These are phyloP conservation scores for Warburgia ugandensis DNA, from an alignment of 164 flowering plant species.

Conservation along the genomic window DNA sequence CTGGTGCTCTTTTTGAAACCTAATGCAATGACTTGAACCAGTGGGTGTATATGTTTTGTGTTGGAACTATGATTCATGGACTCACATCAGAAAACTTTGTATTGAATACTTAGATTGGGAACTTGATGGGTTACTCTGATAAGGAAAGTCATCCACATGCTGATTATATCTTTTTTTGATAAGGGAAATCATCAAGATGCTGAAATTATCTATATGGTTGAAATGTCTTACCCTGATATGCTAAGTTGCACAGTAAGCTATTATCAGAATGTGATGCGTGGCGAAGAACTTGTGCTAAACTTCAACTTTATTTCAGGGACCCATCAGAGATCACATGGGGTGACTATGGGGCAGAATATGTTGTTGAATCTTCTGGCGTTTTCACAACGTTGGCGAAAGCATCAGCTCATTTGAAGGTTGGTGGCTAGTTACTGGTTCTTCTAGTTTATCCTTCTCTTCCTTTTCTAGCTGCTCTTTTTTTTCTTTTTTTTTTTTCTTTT, in stretches of 20 bases:
- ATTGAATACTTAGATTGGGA: neutral
- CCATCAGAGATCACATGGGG: conserved; percentile 97
- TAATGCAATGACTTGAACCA: no score
- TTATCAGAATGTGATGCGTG: no score
- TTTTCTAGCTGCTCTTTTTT: no score
- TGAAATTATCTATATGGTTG: no score
- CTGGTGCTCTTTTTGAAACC: no score
- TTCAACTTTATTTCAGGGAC: conserved; percentile 42
- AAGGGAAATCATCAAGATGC: neutral
- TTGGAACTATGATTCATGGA: no score
- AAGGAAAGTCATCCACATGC: neutral
- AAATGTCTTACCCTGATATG: no score
- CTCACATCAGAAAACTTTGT: no score
- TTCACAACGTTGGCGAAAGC: conserved; percentile 88
- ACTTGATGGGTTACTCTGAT: neutral
- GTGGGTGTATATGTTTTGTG: no score
- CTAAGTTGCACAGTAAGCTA: no score
- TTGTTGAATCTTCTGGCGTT: conserved; percentile 95
- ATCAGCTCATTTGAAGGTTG: conserved; percentile 71
- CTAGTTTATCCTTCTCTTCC: neutral
- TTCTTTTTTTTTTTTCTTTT: neutral
- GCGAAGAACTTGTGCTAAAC: no score
- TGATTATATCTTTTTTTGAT: neutral
- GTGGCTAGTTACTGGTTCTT: conserved; percentile 9
- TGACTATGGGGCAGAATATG: conserved; percentile 83